phyloP scores from a whole-genome alignment of 108 stramenopile genomes.

The Chaetoceros tenuissimus region DNA sequence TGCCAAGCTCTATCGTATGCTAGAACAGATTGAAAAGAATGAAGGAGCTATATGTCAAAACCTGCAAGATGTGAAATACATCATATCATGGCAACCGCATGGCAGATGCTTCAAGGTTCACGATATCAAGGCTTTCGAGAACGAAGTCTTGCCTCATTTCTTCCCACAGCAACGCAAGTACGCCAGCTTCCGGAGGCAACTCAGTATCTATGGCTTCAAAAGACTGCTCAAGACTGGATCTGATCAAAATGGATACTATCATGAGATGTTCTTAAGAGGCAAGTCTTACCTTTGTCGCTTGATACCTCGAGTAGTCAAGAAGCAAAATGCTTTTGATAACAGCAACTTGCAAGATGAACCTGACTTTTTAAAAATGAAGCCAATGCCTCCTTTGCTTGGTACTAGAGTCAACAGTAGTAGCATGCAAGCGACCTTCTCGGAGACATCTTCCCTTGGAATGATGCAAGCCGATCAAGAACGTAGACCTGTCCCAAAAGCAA shows the following conservation, averaged over 20 bases:
- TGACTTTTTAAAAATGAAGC: too few relatives aligned
- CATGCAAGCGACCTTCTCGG: too few relatives aligned
- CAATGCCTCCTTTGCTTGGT: too few relatives aligned
- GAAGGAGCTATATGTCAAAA: too few relatives aligned
- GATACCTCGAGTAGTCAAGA: too few relatives aligned
- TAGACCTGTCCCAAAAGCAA: too few relatives aligned
- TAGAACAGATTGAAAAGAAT: background rate
- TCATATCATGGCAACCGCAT: constrained; percentile 14
- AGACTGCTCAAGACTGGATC: constrained; percentile 22
- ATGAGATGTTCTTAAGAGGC: constrained; percentile 20
- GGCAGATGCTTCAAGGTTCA: constrained; percentile 18
- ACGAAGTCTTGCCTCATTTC: constrained; percentile 25
- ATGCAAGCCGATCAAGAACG: too few relatives aligned
- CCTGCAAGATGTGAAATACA: constrained; percentile 1
- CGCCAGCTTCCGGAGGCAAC: constrained; percentile 41
- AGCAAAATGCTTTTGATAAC: too few relatives aligned
- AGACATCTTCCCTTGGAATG: too few relatives aligned
- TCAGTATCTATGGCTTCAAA: constrained; percentile 55
- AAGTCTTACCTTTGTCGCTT: too few relatives aligned
- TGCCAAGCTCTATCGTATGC: constrained; percentile 2
- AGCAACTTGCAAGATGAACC: too few relatives aligned
- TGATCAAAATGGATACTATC: constrained; percentile 31
- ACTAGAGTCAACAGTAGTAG: too few relatives aligned
- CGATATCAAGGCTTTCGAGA: constrained; percentile 26
- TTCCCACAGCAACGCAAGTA: constrained; percentile 26